These are phyloP conservation scores for Phanerochaete carnosa DNA, from an alignment of 768 basidiomycete species.

Conservation along the genomic window DNA sequence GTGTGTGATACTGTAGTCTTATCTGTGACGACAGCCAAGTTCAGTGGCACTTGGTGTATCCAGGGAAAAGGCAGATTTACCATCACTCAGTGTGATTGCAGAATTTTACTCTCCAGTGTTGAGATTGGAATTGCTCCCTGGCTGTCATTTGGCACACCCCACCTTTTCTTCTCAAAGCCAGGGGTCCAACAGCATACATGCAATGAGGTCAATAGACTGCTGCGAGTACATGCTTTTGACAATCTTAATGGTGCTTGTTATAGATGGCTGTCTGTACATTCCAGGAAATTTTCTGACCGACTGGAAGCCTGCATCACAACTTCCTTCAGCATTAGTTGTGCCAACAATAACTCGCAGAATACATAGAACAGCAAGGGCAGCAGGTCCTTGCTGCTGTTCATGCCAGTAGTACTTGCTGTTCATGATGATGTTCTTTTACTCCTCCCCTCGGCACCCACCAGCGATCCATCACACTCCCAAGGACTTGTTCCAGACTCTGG, in stretches of 20 bases:
- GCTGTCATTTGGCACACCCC: not conserved
- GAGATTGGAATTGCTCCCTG: not conserved
- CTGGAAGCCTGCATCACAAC: conserved; percentile 17
- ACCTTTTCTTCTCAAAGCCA: no score
- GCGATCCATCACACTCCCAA: conserved; percentile 24
- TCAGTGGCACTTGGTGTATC: not conserved
- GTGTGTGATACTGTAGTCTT: conserved; percentile 52
- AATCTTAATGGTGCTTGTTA: conserved; percentile 22
- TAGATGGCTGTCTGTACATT: conserved; percentile 20
- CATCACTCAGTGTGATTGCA: conserved; percentile 5
- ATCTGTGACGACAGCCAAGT: conserved; percentile 19
- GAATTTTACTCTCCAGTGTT: not conserved
- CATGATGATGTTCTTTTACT: conserved; percentile 12
- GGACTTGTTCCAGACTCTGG: conserved; percentile 22
- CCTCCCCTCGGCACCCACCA: conserved; percentile 10
- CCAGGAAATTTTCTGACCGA: conserved; percentile 21
- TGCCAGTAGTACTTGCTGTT: conserved; percentile 2
- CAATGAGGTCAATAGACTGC: conserved; percentile 12
- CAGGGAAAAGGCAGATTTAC: conserved; percentile 1
- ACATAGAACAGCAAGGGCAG: not conserved
- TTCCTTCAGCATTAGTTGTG: conserved; percentile 13
- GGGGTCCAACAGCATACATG: conserved; percentile 2
- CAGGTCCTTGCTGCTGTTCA: conserved; percentile 8
- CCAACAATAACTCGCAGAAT: no score
- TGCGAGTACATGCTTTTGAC: conserved; percentile 11